Percentiles rank a stretch among this genome's conserved stretches.
phyloP scores from a whole-genome alignment of 2,329 filamentous ascomycete genomes.

The Ophiosphaerella narmari region DNA sequence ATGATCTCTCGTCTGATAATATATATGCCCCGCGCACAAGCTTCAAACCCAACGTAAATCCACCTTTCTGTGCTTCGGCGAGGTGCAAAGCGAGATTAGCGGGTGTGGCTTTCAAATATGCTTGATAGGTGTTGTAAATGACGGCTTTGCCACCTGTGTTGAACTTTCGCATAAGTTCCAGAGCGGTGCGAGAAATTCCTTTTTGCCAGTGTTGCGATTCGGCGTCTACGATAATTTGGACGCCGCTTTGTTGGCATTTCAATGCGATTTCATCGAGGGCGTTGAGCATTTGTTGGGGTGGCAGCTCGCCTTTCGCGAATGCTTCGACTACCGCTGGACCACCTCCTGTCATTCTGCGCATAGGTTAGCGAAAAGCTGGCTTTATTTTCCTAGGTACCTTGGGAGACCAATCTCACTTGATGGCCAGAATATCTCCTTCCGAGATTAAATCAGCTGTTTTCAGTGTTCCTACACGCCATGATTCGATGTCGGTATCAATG shows the following conservation, averaged over 20 bases:
- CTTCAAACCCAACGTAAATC: conserved; percentile 61
- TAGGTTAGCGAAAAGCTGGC: conserved; percentile 11
- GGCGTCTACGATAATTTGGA: conserved; percentile 54
- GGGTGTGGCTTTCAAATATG: conserved; percentile 58
- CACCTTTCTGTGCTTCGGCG: conserved; percentile 50
- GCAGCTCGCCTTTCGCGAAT: conserved; percentile 41
- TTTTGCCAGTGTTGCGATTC: conserved; percentile 54
- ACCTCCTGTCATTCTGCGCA: conserved; percentile 50
- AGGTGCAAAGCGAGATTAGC: conserved; percentile 53
- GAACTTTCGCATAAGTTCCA: conserved; percentile 56
- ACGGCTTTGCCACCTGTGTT: conserved; percentile 54
- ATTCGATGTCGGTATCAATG: conserved; percentile 42
- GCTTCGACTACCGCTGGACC: conserved; percentile 48
- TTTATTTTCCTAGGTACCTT: not conserved
- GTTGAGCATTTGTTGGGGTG: conserved; percentile 50
- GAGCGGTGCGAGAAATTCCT: conserved; percentile 61
- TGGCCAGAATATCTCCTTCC: conserved; percentile 36
- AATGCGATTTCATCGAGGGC: conserved; percentile 50
- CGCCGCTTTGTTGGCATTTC: conserved; percentile 46
- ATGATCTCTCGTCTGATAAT: conserved; percentile 52
- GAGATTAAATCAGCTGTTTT: conserved; percentile 36
- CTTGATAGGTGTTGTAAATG: conserved; percentile 71
- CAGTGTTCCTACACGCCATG: conserved; percentile 34
- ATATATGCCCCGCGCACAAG: conserved; percentile 64
- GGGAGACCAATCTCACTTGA: conserved; percentile 26